Conservation (phyloP, 2,329 filamentous ascomycete genomes). For the Verticillium albo-atrum region DNA sequence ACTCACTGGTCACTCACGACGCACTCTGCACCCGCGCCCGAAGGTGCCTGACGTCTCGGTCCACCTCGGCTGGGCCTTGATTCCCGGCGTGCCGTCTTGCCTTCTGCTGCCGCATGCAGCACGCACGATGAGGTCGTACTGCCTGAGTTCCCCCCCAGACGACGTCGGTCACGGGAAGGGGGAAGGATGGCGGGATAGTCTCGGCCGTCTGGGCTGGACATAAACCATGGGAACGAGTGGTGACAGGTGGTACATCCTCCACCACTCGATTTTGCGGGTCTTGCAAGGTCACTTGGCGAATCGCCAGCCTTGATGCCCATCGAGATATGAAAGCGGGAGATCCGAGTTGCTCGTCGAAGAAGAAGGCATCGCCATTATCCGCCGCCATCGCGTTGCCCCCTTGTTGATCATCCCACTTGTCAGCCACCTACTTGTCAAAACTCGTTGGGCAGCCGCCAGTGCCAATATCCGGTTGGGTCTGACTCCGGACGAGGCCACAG, state of each 20-base stretch:
- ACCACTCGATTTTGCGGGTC: not conserved
- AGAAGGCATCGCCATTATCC: not conserved
- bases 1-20: not conserved
- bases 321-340: not conserved
- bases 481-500: not conserved
- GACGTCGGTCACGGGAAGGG: not conserved
- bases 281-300: not conserved
- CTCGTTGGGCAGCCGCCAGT: not conserved
- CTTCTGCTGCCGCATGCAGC: not conserved
- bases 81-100: not conserved
- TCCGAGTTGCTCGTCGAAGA: not conserved
- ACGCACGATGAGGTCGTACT: not conserved
- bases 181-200: not conserved
- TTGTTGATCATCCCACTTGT: not conserved
- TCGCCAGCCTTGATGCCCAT: not conserved
- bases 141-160: not conserved
- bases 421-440: not conserved
- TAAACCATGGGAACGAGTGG: not conserved
- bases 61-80: not conserved
- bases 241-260: not conserved
- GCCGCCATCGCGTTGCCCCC: not conserved
- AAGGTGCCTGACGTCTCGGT: not conserved
- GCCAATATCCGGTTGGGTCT: not conserved
- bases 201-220: not conserved
- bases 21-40: not conserved